Evolutionary conservation across 2,329 filamentous ascomycete species (phyloP).

Genomic region (Didymella sp.): DNA sequence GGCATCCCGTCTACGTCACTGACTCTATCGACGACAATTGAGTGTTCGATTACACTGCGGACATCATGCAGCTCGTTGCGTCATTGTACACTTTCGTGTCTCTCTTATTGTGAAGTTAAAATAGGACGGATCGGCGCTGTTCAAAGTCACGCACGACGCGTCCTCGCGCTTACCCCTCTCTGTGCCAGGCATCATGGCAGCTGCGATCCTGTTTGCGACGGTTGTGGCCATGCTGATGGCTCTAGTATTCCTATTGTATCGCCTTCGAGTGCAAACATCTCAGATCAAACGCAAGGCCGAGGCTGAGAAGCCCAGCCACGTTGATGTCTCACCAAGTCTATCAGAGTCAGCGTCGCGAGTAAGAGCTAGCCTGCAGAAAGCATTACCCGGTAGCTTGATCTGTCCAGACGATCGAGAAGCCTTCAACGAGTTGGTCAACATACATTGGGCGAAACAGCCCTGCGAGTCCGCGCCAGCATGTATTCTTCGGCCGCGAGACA

Average conservation of each 20-base stretch:
- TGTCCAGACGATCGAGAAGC: conserved; percentile 5
- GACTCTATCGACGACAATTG: neutral
- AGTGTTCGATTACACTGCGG: neutral
- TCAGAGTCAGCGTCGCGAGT: conserved; percentile 21
- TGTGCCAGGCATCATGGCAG: neutral
- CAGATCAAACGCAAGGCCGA: conserved; percentile 17
- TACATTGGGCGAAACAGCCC: conserved; percentile 46
- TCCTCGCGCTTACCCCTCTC: neutral
- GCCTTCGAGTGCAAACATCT: conserved; percentile 16
- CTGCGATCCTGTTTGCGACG: neutral
- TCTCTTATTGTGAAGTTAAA: neutral
- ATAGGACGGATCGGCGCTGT: no score
- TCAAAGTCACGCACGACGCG: neutral
- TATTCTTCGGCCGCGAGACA: conserved; percentile 38
- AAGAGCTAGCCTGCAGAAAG: conserved; percentile 17
- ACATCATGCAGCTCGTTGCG: neutral
- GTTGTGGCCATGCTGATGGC: neutral
- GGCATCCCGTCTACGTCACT: neutral
- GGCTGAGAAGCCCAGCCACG: conserved; percentile 16
- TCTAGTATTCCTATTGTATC: conserved; percentile 11
- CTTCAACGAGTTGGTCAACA: conserved; percentile 24
- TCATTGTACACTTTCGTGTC: neutral
- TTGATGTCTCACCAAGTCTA: conserved; percentile 5
- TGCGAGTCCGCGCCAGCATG: conserved; percentile 43
- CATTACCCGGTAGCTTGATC: conserved; percentile 23